Conservation (phyloP, 441 rosid species). For the Geranium incanum region DNA sequence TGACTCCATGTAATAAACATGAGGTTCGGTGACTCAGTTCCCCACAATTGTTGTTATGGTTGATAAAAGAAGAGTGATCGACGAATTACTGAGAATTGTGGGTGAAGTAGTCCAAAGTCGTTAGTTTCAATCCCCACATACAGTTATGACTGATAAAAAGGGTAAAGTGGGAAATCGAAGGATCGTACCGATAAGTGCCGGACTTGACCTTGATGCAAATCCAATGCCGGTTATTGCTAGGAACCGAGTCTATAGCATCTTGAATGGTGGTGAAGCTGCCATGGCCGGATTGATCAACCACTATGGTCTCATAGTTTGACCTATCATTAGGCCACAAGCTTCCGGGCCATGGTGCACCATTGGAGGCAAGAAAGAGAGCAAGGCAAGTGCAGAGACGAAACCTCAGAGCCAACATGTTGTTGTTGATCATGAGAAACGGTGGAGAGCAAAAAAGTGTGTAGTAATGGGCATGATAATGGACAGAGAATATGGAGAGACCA, state of each 20-base stretch:
- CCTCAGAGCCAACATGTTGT: not conserved
- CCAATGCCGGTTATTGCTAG: not conserved
- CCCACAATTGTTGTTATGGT: no score
- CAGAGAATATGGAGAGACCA: not conserved
- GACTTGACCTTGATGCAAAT: not conserved
- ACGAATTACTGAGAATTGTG: no score
- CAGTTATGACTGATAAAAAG: no score
- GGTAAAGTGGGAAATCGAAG: no score
- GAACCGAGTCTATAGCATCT: conserved; percentile 2
- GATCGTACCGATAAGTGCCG: no score
- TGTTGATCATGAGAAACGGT: not conserved
- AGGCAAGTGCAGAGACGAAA: not conserved
- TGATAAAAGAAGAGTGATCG: no score
- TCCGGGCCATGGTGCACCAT: conserved; percentile 3
- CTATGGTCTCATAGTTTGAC: not conserved
- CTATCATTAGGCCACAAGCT: not conserved
- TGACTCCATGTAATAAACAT: no score
- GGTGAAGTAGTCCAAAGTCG: no score
- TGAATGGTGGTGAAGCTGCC: not conserved
- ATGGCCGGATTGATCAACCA: not conserved
- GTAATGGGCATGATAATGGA: not conserved
- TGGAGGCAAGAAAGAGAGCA: not conserved
- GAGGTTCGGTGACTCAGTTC: no score
- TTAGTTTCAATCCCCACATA: no score
- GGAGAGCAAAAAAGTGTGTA: not conserved